A percentile compares a stretch with the other conserved stretches of the same genome.
Evolutionary conservation across 148 eudicot species (phyloP).

Genomic region (Amaranthus palmeri): DNA sequence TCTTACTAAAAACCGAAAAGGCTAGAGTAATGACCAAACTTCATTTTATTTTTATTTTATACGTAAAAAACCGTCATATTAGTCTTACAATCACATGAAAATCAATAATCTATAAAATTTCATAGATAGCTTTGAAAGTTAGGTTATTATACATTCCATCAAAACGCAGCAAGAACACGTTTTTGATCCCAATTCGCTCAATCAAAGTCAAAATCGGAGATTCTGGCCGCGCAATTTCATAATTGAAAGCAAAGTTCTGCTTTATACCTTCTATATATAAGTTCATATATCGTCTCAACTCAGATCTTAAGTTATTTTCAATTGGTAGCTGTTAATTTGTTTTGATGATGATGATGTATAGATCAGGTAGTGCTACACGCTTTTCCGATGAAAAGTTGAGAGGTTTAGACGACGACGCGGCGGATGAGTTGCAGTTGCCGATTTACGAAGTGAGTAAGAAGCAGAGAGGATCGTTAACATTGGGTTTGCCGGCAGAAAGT

Average conservation of each 20-base stretch:
- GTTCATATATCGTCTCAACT: background rate
- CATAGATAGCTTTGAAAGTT: slow-evolving; percentile 2
- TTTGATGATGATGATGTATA: slow-evolving; percentile 7
- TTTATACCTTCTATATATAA: background rate
- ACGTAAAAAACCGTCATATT: background rate
- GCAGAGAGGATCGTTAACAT: slow-evolving; percentile 7
- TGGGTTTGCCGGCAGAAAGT: slow-evolving; percentile 1
- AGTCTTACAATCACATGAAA: background rate
- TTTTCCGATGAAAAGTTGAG: slow-evolving; percentile 22
- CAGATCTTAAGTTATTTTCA: background rate
- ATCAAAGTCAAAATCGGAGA: slow-evolving; percentile 12
- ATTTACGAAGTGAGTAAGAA: slow-evolving; percentile 9
- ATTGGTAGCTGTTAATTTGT: background rate
- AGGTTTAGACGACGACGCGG: slow-evolving; percentile 7
- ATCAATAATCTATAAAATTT: background rate
- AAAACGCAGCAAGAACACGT: background rate
- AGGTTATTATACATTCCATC: slow-evolving; percentile 4
- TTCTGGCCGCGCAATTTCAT: background rate
- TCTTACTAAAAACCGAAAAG: no score
- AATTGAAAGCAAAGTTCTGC: slow-evolving; percentile 10
- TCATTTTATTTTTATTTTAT: no score
- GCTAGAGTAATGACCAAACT: no score
- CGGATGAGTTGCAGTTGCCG: slow-evolving; percentile 12
- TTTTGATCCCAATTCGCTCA: background rate
- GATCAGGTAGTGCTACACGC: slow-evolving; percentile 21